Base-by-base conservation (phyloP, 1,284 basidiomycete species). In the Trichosporon sp. region DNA sequence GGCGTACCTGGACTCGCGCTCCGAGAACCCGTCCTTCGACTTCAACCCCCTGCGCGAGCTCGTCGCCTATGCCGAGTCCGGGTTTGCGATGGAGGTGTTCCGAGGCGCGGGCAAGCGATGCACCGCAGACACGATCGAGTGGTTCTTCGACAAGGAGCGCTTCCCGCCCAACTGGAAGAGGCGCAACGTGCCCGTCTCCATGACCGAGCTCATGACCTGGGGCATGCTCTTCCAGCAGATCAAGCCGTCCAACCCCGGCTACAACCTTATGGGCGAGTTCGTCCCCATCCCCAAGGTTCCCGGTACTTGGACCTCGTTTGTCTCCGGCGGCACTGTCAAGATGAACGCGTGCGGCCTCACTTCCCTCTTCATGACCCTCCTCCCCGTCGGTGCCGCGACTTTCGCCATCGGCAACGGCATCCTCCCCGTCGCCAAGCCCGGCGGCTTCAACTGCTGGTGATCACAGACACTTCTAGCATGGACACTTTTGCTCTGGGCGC, bases 61-160 rank as follows among this genome's bases (percentile, higher is more conserved):
- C 37, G 69, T 70, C 16, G 66, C 66, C 1, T 70, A 70, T 46
- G 69, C 69, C 66, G 69, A 70, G 69, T 67, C 66, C 8, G 69
- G 66, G 12, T 70, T 70, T 26, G 37, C 32, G 5, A 54, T 61
- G 59, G 69, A 70, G 66, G 69, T 61, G 10, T 61, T 70, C 56
- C 66, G 66, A n/a, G 69, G 69, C 26, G 19, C 21, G 11, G 3
- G 12, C 35, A 8, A 14, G 21, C 16, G 43, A 21, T 40, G 48
- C 51, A 66, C 65, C 4, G n/a, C n/a, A 12, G 46, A 67, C 32
- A 43, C 61, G 35, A 19, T 67, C 26, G 66, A 70, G 14, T 40
- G n/a, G 31, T 70, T 59, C 56, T 70, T 70, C 66, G 4, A 14
- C 59, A 11, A 70, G 32, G 69, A 70, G 46, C 56, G 61, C 21